A percentile compares a stretch with the other conserved stretches of the same genome.
Evolutionary conservation across 1,284 basidiomycete genomes (phyloP).

Genomic region (Volvariella surrecta): DNA sequence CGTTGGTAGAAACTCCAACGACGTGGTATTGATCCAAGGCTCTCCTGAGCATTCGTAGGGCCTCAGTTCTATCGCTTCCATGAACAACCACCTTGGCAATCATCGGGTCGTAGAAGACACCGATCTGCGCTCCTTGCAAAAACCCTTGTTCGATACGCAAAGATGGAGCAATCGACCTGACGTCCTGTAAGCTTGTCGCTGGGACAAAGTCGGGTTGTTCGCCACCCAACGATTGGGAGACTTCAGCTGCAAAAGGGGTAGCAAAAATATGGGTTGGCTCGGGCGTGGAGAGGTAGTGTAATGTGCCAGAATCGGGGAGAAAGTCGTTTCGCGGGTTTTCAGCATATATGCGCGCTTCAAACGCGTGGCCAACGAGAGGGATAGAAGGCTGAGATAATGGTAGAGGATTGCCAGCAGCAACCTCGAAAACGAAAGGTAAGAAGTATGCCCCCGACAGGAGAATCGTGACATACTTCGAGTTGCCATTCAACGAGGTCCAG

Average conservation of each 20-base stretch:
- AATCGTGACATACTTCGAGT: constrained; percentile 47
- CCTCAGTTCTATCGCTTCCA: constrained; percentile 81
- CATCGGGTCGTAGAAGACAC: constrained; percentile 92
- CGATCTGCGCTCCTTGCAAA: constrained; percentile 78
- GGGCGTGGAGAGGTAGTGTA: constrained; percentile 77
- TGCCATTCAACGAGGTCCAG: constrained; percentile 95
- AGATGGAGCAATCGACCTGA: constrained; percentile 39
- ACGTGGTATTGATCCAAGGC: constrained; percentile 86
- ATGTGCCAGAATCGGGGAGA: constrained; percentile 82
- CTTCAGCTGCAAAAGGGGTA: constrained; percentile 22
- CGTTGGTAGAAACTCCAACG: constrained; percentile 86
- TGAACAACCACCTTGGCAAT: constrained; percentile 92
- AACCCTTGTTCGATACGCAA: constrained; percentile 92
- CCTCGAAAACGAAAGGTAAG: constrained; percentile 29
- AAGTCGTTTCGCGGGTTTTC: constrained; percentile 93
- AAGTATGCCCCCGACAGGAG: background rate
- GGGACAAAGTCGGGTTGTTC: constrained; percentile 23
- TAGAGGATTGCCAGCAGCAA: constrained; percentile 83
- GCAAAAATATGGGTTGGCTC: constrained; percentile 59
- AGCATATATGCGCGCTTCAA: constrained; percentile 95
- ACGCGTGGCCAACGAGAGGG: constrained; percentile 84
- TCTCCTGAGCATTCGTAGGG: constrained; percentile 69
- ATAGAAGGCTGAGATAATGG: constrained; percentile 73
- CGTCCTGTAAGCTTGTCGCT: constrained; percentile 28
- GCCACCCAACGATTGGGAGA: constrained; percentile 16